Evolutionary conservation across 768 basidiomycete species (phyloP).

Genomic region (Candolleomyces aberdarensis): DNA sequence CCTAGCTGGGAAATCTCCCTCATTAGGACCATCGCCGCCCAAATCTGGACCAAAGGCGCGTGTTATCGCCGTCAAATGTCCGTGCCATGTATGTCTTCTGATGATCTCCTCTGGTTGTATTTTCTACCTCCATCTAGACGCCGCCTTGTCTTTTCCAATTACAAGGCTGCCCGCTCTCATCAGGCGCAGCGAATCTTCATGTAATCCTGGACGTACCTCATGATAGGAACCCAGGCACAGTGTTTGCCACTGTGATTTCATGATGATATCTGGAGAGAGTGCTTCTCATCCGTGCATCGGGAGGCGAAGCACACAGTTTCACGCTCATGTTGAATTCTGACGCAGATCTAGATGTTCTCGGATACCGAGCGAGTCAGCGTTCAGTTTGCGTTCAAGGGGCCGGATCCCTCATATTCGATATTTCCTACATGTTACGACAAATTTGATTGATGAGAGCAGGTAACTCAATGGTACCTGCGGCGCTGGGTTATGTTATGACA

Average conservation of each 20-base stretch:
- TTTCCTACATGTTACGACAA: too few species aligned
- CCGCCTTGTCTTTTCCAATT: constrained; percentile 6
- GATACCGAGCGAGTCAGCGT: too few species aligned
- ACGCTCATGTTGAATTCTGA: not conserved
- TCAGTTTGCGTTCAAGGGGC: too few species aligned
- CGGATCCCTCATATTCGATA: too few species aligned
- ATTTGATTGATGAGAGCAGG: too few species aligned
- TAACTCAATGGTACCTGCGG: too few species aligned
- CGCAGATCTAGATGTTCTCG: not conserved
- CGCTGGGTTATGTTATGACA: not conserved
- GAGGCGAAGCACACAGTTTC: too few species aligned
- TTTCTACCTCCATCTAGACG: not conserved
- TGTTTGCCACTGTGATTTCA: too few species aligned
- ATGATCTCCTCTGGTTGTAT: not conserved
- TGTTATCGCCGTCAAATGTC: not conserved
- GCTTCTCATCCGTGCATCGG: too few species aligned
- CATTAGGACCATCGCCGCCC: constrained; percentile 15
- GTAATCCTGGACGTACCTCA: not conserved
- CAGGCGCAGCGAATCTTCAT: not conserved
- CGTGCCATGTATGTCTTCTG: constrained; percentile 18
- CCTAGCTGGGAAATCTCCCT: constrained; percentile 11
- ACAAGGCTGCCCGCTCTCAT: constrained; percentile 8
- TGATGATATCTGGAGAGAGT: too few species aligned
- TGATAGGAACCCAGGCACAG: too few species aligned
- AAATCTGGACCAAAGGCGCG: constrained; percentile 9